Conservation (phyloP, 148 eudicot species). For the Dysphania ambrosioides region DNA sequence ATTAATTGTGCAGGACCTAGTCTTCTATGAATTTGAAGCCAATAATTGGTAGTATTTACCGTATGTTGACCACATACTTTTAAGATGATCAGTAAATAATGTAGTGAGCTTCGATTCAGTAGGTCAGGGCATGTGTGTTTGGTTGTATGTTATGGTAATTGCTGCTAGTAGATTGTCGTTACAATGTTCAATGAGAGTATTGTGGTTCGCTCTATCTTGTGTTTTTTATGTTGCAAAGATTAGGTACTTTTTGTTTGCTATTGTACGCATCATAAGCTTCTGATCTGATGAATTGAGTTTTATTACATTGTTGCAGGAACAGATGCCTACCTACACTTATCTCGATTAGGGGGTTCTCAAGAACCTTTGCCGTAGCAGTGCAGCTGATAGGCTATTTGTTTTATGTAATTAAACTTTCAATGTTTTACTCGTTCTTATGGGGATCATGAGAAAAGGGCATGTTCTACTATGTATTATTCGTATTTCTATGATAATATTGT, state of each 20-base stretch:
- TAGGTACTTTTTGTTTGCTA: not conserved
- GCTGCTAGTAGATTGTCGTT: not conserved
- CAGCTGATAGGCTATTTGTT: not conserved
- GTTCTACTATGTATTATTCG: conserved; percentile 3
- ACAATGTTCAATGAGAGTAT: not conserved
- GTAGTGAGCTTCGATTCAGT: not conserved
- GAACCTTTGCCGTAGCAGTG: conserved; percentile 70
- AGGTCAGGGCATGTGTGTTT: not conserved
- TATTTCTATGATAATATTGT: conserved; percentile 7
- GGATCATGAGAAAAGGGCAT: not conserved
- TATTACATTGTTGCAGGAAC: conserved; percentile 52
- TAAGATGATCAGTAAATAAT: not conserved
- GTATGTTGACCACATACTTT: not conserved
- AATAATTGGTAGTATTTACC: no score
- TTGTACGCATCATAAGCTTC: not conserved
- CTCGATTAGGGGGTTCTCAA: conserved; percentile 92
- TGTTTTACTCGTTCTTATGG: not conserved
- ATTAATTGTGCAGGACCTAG: no score
- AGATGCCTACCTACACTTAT: conserved; percentile 93
- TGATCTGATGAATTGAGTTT: not conserved
- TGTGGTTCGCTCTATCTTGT: not conserved
- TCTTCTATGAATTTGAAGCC: not conserved
- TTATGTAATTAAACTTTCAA: conserved; percentile 3
- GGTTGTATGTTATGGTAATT: not conserved
- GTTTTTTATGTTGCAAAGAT: not conserved